These are phyloP conservation scores for Phialophora tarda DNA, from an alignment of 2,329 filamentous ascomycete species.

Conservation along the genomic window DNA sequence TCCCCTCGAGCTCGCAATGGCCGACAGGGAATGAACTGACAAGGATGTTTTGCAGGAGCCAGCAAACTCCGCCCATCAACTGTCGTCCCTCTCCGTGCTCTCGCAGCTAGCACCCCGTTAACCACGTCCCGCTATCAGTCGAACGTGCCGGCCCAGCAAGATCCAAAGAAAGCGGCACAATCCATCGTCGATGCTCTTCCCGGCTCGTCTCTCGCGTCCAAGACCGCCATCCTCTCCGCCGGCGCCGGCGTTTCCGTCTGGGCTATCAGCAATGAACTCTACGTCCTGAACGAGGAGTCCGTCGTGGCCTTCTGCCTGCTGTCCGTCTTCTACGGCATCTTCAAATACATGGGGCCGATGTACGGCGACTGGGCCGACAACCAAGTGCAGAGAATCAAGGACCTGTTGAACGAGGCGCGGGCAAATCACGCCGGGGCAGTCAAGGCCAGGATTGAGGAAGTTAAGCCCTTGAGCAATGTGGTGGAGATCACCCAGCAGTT, in stretches of 20 bases:
- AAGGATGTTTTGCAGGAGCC: conserved; percentile 68
- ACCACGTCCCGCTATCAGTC: conserved; percentile 71
- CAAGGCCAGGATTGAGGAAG: conserved; percentile 89
- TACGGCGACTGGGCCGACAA: conserved; percentile 91
- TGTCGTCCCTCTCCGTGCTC: conserved; percentile 58
- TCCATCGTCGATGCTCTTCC: conserved; percentile 92
- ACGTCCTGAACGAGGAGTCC: conserved; percentile 98
- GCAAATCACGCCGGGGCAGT: conserved; percentile 95
- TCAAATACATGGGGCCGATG: conserved; percentile 89
- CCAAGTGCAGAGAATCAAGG: conserved; percentile 90
- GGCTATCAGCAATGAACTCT: conserved; percentile 99
- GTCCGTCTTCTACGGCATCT: conserved; percentile 88
- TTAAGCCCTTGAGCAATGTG: conserved; percentile 91
- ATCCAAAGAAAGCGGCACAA: conserved; percentile 96
- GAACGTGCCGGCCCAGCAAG: conserved; percentile 79
- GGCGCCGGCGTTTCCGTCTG: conserved; percentile 88
- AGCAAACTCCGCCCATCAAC: conserved; percentile 77
- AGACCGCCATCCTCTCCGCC: conserved; percentile 95
- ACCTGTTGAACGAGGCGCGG: conserved; percentile 91
- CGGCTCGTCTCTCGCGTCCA: conserved; percentile 89
- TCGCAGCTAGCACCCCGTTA: conserved; percentile 70
- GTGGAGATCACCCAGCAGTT: conserved; percentile 96
- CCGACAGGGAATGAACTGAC: conserved; percentile 35
- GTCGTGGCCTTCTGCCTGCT: conserved; percentile 91
- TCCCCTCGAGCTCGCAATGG: conserved; percentile 30